phyloP scores from a whole-genome alignment of 768 basidiomycete genomes.

The Boletus vermiculosoides region DNA sequence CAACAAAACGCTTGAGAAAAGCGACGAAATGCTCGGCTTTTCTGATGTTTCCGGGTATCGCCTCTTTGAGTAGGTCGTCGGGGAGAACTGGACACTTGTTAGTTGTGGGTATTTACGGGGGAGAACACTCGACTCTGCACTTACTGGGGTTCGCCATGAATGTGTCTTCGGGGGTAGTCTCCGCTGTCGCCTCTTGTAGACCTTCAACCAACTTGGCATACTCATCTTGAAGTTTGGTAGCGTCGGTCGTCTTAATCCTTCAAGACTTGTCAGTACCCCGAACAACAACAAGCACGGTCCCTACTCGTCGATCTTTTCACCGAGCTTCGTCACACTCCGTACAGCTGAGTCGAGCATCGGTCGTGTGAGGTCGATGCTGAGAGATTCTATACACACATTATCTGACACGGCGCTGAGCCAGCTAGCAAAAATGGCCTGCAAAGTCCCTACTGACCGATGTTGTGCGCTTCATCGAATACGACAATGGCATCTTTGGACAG shows the following conservation, averaged over 20 bases:
- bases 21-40: slow-evolving; percentile 99
- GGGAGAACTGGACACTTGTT: slow-evolving; percentile 65
- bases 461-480: slow-evolving; percentile 99
- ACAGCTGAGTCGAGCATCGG: slow-evolving; percentile 97
- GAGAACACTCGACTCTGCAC: slow-evolving; percentile 10
- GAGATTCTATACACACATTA: slow-evolving; percentile 98
- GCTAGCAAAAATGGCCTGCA: not conserved
- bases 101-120: not conserved
- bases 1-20: slow-evolving; percentile 96
- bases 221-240: slow-evolving; percentile 92
- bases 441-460: slow-evolving; percentile 68
- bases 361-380: slow-evolving; percentile 94
- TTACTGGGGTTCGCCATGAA: slow-evolving; percentile 89
- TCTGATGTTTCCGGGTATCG: slow-evolving; percentile 95
- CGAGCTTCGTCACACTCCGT: slow-evolving; percentile 80
- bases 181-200: slow-evolving; percentile 71
- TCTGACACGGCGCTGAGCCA: slow-evolving; percentile 44
- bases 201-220: slow-evolving; percentile 95
- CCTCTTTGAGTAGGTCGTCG: slow-evolving; percentile 92
- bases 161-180: slow-evolving; percentile 62
- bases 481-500: slow-evolving; percentile 97
- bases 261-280: slow-evolving; percentile 2
- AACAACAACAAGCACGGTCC: slow-evolving; percentile 27
- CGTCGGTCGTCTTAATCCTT: slow-evolving; percentile 93
- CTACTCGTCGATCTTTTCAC: slow-evolving; percentile 93